Evolutionary conservation across 2,329 filamentous ascomycete genomes (phyloP).

Genomic region (Aspergillus sp.): DNA sequence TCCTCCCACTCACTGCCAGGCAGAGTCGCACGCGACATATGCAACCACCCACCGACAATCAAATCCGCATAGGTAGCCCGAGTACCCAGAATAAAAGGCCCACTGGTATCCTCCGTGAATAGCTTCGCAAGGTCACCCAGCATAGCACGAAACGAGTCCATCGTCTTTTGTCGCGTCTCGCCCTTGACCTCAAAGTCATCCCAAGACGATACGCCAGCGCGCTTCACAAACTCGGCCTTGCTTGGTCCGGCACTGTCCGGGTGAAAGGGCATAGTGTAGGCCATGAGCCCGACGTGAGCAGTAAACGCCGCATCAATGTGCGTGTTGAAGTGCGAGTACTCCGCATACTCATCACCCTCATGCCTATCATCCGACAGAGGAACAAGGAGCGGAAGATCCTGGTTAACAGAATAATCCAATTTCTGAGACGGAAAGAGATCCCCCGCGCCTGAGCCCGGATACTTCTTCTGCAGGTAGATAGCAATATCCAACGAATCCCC

Average conservation of each 20-base stretch:
- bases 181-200: constrained; percentile 35
- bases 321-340: constrained; percentile 54
- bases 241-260: constrained; percentile 46
- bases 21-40: constrained; percentile 45
- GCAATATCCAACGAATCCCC: constrained; percentile 69
- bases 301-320: constrained; percentile 57
- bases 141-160: constrained; percentile 41
- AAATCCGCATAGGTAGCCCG: constrained; percentile 55
- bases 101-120: constrained; percentile 40
- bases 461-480: constrained; percentile 55
- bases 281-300: constrained; percentile 43
- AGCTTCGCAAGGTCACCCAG: constrained; percentile 46
- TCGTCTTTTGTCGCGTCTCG: constrained; percentile 42
- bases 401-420: constrained; percentile 43
- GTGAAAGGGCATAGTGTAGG: constrained; percentile 51
- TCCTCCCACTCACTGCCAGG: constrained; percentile 50
- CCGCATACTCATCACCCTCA: constrained; percentile 25
- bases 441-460: constrained; percentile 47
- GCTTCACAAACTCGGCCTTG: constrained; percentile 51
- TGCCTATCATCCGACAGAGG: constrained; percentile 39
- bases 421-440: constrained; percentile 50
- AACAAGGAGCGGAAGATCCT: constrained; percentile 25
- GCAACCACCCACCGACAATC: constrained; percentile 58
- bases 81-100: constrained; percentile 52
- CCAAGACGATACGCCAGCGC: constrained; percentile 47